Evolutionary conservation across 2,329 filamentous ascomycete genomes (phyloP).

Genomic region (Alternaria gaisen): DNA sequence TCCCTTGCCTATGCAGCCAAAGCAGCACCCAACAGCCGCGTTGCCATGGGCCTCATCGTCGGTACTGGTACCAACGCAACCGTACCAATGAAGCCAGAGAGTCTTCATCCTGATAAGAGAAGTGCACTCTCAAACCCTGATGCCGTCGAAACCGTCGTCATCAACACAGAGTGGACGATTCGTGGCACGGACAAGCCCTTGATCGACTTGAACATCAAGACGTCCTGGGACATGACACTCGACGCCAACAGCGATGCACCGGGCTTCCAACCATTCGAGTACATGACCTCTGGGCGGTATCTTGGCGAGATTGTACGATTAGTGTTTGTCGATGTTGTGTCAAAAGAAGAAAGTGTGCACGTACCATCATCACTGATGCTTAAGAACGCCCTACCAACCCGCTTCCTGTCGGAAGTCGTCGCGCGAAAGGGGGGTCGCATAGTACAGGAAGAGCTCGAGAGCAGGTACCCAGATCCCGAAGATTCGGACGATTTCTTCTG

Average conservation of each 20-base stretch:
- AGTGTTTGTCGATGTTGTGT: constrained; percentile 73
- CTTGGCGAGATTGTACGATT: constrained; percentile 79
- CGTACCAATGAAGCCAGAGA: constrained; percentile 71
- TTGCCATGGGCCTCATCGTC: constrained; percentile 81
- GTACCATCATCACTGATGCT: constrained; percentile 66
- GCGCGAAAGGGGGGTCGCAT: constrained; percentile 52
- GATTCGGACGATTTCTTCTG: constrained; percentile 58
- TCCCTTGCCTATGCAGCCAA: constrained; percentile 78
- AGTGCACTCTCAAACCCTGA: constrained; percentile 42
- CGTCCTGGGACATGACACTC: constrained; percentile 73
- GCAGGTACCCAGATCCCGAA: constrained; percentile 63
- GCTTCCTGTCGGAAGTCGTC: constrained; percentile 75
- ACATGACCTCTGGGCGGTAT: constrained; percentile 83
- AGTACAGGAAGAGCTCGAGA: constrained; percentile 51
- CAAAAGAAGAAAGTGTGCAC: constrained; percentile 38
- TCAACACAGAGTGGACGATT: constrained; percentile 88
- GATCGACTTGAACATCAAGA: constrained; percentile 69
- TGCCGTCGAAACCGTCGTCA: constrained; percentile 70
- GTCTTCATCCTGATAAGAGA: constrained; percentile 71
- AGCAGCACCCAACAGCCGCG: constrained; percentile 67
- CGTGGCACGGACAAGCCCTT: constrained; percentile 76
- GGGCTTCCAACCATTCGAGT: constrained; percentile 83
- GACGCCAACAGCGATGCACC: constrained; percentile 73
- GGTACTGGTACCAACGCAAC: constrained; percentile 85
- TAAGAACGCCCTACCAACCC: constrained; percentile 73